Percentiles rank a stretch among this genome's conserved stretches.
Conservation (phyloP, 2,329 filamentous ascomycete genomes). For the Thermoascus crustaceus region DNA sequence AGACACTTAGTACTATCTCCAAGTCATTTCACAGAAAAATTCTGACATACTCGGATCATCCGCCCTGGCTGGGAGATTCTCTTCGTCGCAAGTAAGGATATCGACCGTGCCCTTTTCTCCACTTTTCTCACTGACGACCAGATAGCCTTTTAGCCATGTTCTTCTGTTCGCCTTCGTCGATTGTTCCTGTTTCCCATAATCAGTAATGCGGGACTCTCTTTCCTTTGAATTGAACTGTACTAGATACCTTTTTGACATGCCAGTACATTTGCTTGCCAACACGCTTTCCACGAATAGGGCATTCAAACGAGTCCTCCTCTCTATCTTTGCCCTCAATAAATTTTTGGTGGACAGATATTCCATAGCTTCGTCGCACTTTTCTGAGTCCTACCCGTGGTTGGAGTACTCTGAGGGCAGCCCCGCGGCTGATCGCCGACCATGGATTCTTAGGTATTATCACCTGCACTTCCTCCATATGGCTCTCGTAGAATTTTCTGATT, state of each 20-base stretch:
- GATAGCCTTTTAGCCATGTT: background rate
- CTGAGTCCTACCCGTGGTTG: background rate
- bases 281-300: slow-evolving; percentile 1
- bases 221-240: too few species aligned
- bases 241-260: slow-evolving; percentile 6
- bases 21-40: background rate
- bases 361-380: slow-evolving; percentile 4
- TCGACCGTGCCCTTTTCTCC: background rate
- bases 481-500: background rate
- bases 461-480: background rate
- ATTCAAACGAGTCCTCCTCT: background rate
- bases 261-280: slow-evolving; percentile 5
- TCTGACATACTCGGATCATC: background rate
- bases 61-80: background rate
- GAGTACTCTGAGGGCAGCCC: slow-evolving; percentile 1
- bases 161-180: background rate
- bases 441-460: slow-evolving; percentile 3
- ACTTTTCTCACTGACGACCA: background rate
- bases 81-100: background rate
- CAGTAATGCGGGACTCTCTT: too few species aligned
- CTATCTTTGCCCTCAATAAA: background rate
- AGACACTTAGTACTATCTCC: background rate
- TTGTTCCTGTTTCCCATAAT: background rate
- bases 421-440: slow-evolving; percentile 6
- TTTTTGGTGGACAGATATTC: background rate